Base-by-base conservation (phyloP, 2,329 filamentous ascomycete genomes). In the Aspergillus eucalypticola region DNA sequence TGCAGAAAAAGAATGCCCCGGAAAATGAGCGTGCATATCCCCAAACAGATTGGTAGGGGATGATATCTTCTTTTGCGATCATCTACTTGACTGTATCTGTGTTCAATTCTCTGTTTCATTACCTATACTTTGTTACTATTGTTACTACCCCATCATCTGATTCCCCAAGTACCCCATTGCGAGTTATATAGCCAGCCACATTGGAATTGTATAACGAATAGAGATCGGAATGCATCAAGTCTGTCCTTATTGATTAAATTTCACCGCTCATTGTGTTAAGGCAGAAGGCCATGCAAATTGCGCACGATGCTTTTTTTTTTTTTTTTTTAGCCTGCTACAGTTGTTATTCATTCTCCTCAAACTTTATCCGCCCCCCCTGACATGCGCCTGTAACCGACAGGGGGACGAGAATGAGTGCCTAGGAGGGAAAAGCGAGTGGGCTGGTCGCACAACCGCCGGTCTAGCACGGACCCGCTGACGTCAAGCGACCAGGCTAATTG, bases 401-500 rank as follows among this genome's bases (percentile, higher is more conserved):
- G 13, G 32, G 8, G 8, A 25, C 13, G 44, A 23, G 5, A 17
- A 25, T 17, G 13, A 29, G 46, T 32, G 23, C 46, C 46, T 49
- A 27, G 25, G 10, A 44, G 15, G 25, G n/a, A 50, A 29, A 50
- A 17, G 41, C 27, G 29, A 17, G 25, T 29, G 46, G 46, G 46
- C 46, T 50, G 46, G 46, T 19, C 25, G 50, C 35, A 39, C 32
- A 53, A 53, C 29, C 35, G 50, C 50, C 17, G 11, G 32, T 7
- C 50, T 39, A 53, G 38, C n/a, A 39, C 49, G 32, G 59, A 25
- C 59, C 59, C 59, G 49, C 59, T 58, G 50, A 54, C 46, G 49
- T 54, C 54, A 54, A 48, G 54, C 29, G 56, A 53, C 15, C 23
- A 29, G 52, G 38, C 44, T 59, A 35, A 59, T 55, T 59, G 44